Base-by-base conservation (phyloP, 495 filamentous ascomycete species). In the Hypoxylon subgilvum region DNA sequence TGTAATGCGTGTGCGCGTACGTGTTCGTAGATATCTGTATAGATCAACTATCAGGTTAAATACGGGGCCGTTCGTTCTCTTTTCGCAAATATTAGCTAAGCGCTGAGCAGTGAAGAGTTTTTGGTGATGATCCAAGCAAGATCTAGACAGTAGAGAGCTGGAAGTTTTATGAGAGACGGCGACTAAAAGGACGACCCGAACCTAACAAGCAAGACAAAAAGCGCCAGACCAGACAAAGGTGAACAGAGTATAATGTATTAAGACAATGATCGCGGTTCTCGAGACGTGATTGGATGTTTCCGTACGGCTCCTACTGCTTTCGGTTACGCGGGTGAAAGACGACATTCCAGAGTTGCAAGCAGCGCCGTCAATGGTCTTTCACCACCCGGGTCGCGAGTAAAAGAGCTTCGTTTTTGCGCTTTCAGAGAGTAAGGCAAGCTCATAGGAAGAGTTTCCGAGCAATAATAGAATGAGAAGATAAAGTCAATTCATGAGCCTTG, bases 291-390 rank as follows among this genome's bases (percentile, higher is more conserved):
- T 50, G 50, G 61, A 60, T 61, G 67, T 34, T 69, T 69, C 53
- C 67, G 67, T 65, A 31, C 48, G 22, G n/a, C 19, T 39, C 21
- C 23, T 57, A 47, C 67, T 54, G 64, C 23, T 60, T 65, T 65
- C 67, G 25, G 64, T 35, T 27, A 10, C 32, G 22, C 16, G 13
- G 27, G n/a, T 56, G 44, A 51, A 60, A 43, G 23, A 18, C 12
- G 14, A 21, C 61, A 65, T 65, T 65, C 61, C 61, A 55, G n/a
- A 21, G 40, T 53, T 30, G 61, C 12, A 65, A 60, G 44, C 61
- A 53, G 48, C 28, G 5, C 14, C 42, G 3, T 45, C 19, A 3
- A 27, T 27, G 8, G 8, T 38, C 40, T 56, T 56, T 49, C 27
- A 50, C 23, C 13, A 30, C 31, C 19, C 30, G 19, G 48, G 8